Evolutionary conservation across 2,329 filamentous ascomycete genomes (phyloP), one percentile per base, ranked within the genome.

Genomic region (Aureobasidium lini): DNA sequence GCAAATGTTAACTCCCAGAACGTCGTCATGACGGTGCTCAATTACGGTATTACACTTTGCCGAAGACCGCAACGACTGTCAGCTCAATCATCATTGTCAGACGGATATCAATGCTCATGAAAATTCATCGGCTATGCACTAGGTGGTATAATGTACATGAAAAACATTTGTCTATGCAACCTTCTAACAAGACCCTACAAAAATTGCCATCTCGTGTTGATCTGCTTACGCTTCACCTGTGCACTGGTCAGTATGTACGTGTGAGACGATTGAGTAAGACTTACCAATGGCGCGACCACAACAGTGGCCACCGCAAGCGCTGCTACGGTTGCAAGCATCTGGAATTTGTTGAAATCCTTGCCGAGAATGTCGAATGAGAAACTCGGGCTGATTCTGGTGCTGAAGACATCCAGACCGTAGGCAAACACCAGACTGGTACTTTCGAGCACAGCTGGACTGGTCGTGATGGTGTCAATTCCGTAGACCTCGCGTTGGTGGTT

Each of bases 361-460:
- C 91, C 94, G 15, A 99, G 77, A 43, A 97, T 84, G 75, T 99
- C 94, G 72, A 99, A 99, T 15, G 88, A 83, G 66, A 88, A 85
- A 72, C 90, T 96, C 0, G 94, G 94, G n/a, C 87, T 84, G 10
- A 95, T 83, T 56, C 91, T 80, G 1, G 91, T 93, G 13, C 89
- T 91, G 65, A 95, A 99, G 1, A 97, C 77, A 71, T 99, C 94
- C 13, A 90, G 72, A 3, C 94, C 94, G 68, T 88, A 96, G 0
- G 90, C 91, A 68, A 96, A 87, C 11, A 99, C 82, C 59, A 97
- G 73, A 67, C 88, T 93, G 1, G 94, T 97, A 74, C 92, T 96
- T 77, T 99, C 94, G 32, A 99, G 81, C 4, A 90, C 73, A 1
- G 90, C 89, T 0, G 92, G 89, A 16, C 83, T 83, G 0, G 90